A percentile compares a stretch with the other conserved stretches of the same genome.
Evolutionary conservation across 192 early-diverging fungal genomes (phyloP).

Genomic region (Coemansia guatemalensis): DNA sequence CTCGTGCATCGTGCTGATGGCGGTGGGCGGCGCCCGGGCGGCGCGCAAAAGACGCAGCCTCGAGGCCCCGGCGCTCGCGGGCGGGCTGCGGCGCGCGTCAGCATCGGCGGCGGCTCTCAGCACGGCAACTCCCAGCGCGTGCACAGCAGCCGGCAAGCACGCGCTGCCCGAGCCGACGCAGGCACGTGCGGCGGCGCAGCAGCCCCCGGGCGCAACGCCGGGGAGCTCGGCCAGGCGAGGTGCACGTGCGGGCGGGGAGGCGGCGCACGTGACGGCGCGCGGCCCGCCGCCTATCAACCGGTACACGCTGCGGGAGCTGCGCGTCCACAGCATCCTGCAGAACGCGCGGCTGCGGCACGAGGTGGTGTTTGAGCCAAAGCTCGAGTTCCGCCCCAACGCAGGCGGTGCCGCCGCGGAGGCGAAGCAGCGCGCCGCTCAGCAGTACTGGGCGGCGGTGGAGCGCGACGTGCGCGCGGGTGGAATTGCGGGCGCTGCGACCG

Average conservation of each 20-base stretch:
- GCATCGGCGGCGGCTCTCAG: conserved; percentile 2
- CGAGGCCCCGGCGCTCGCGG: conserved; percentile 6
- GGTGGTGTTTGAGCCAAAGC: conserved; percentile 83
- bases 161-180: background rate
- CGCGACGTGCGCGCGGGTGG: conserved; percentile 45
- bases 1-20: conserved; percentile 39
- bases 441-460: conserved; percentile 75
- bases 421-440: conserved; percentile 61
- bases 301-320: conserved; percentile 85
- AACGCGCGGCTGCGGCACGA: conserved; percentile 88
- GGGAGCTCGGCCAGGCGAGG: background rate
- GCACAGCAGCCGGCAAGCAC: background rate
- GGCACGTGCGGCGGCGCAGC: conserved; percentile 5
- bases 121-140: conserved; percentile 2
- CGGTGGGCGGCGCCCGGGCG: conserved; percentile 5
- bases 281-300: conserved; percentile 73
- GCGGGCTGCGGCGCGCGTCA: conserved; percentile 3
- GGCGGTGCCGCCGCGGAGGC: conserved; percentile 67
- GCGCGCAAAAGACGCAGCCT: conserved; percentile 21
- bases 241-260: too few species aligned
- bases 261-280: conserved; percentile 8
- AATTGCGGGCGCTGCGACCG: conserved; percentile 8
- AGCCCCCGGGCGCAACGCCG: background rate
- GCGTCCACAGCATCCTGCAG: conserved; percentile 77
- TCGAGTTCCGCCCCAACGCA: conserved; percentile 86